Percentiles rank a stretch among this genome's conserved stretches.
Conservation (phyloP, 805 yeast species). For the Wickerhamomyces bisporus region DNA sequence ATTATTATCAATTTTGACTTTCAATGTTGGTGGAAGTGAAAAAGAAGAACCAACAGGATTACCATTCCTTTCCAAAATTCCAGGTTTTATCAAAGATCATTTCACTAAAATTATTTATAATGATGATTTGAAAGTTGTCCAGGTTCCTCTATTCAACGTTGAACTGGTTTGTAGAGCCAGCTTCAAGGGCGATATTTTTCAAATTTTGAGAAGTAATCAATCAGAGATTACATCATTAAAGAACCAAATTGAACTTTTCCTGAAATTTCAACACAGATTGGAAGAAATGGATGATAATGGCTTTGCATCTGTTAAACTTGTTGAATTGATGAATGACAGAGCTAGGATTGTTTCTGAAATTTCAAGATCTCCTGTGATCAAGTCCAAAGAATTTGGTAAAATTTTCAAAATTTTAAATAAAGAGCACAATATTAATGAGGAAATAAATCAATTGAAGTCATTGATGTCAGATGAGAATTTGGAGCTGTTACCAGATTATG, state of each 20-base stretch:
- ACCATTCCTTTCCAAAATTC: conserved; percentile 29
- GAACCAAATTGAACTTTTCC: conserved; percentile 30
- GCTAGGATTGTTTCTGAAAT: conserved; percentile 28
- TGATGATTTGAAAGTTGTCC: conserved; percentile 30
- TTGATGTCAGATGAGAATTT: conserved; percentile 82
- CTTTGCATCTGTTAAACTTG: conserved; percentile 30
- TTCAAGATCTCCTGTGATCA: conserved; percentile 23
- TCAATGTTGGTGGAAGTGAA: conserved; percentile 36
- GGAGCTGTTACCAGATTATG: conserved; percentile 89
- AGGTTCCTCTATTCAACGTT: conserved; percentile 36
- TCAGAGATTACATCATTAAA: conserved; percentile 32
- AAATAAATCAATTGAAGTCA: conserved; percentile 52
- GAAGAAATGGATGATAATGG: conserved; percentile 38
- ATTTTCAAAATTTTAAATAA: conserved; percentile 42
- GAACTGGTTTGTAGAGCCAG: conserved; percentile 39
- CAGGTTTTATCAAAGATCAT: conserved; percentile 21
- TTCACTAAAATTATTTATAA: conserved; percentile 24
- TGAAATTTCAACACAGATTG: conserved; percentile 37
- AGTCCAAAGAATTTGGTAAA: conserved; percentile 38
- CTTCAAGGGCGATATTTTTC: conserved; percentile 6
- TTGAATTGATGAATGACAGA: conserved; percentile 35
- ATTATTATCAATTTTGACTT: conserved; percentile 35
- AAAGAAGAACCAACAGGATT: conserved; percentile 27
- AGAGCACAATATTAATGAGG: conserved; percentile 38
- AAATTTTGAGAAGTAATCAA: conserved; percentile 8